A percentile compares a stretch with the other conserved stretches of the same genome.
Conservation (phyloP, 1,284 basidiomycete species). For the Ceratobasidium sp. region DNA sequence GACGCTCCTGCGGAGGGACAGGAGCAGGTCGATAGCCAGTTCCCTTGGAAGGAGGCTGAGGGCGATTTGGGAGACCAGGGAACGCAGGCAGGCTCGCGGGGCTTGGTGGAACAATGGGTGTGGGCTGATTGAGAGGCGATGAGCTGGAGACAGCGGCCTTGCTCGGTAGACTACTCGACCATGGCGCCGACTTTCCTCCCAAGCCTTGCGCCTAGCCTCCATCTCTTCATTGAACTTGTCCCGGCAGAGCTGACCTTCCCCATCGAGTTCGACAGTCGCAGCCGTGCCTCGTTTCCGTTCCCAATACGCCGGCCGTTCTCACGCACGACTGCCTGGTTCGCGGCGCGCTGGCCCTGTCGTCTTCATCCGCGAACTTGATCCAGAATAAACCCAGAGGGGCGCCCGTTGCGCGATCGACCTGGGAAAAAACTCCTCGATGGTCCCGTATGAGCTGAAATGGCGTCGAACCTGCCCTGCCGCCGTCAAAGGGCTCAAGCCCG, state of each 20-base stretch:
- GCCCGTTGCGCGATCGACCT: slow-evolving; percentile 82
- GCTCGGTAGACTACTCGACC: slow-evolving; percentile 7
- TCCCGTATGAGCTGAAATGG: slow-evolving; percentile 74
- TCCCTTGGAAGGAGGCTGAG: slow-evolving; percentile 26
- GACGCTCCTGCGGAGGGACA: background rate
- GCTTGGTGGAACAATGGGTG: slow-evolving; percentile 1
- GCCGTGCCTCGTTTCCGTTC: slow-evolving; percentile 47
- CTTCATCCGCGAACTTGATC: slow-evolving; percentile 64
- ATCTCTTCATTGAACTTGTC: slow-evolving; percentile 57
- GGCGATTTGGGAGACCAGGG: slow-evolving; percentile 29
- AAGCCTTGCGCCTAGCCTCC: slow-evolving; percentile 62
- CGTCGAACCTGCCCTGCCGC: slow-evolving; percentile 70
- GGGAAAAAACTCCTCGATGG: slow-evolving; percentile 74
- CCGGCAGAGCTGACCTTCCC: slow-evolving; percentile 50
- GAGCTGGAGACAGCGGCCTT: slow-evolving; percentile 25
- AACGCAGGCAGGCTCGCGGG: slow-evolving; percentile 3
- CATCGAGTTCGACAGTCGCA: slow-evolving; percentile 54
- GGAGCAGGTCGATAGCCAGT: slow-evolving; percentile 5
- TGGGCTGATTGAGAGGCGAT: slow-evolving; percentile 32
- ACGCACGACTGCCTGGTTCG: slow-evolving; percentile 33
- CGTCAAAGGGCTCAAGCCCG: slow-evolving; percentile 75
- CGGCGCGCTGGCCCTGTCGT: slow-evolving; percentile 37
- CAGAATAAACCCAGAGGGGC: slow-evolving; percentile 84
- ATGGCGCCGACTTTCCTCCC: slow-evolving; percentile 29
- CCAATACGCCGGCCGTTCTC: slow-evolving; percentile 54